Evolutionary conservation across 1,284 basidiomycete genomes (phyloP), one percentile per base, ranked within the genome.

Genomic region (Pterulicium gracile): DNA sequence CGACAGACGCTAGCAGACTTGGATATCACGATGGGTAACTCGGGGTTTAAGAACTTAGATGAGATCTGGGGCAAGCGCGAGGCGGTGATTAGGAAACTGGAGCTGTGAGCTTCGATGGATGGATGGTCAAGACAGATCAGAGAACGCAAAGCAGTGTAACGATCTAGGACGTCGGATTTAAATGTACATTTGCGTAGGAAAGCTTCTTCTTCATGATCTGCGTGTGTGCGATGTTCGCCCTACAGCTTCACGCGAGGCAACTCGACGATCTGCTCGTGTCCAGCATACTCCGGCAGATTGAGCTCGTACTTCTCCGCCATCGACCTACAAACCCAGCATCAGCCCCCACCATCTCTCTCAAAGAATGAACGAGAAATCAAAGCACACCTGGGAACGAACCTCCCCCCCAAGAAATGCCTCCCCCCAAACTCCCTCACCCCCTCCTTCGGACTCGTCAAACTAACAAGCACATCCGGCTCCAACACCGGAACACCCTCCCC

Each of bases 381-480:
- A 23, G 21, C 13, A n/a, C 54, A 93, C 89, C 74, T 84, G 7
- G 90, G 79, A 14, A 98, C 75, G 59, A 98, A 98, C 45, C 95
- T 72, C 0, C 95, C 96, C 2, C 92, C 93, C 1, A 97, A 70
- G 62, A 91, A 97, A 69, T 98, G 96, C 40, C 77, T 69, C 5
- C 93, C 89, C 20, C 65, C 75, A 63, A 90, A 98, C 4, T 60
- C 62, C 52, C 69, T 72, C 3, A 85, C 83, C 1, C 96, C 96
- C 55, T 84, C 70, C 65, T 99, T 99, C 1, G 96, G 96, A 7
- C 89, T 93, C 0, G 95, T 98, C 54, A 99, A 67, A 55, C 88
- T 93, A 48, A 98, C 65, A 34, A 99, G 67, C 1, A 92, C 87
- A 44, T 88, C 77, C 0, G 94, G 89, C 19, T 77, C 69, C 49